These are phyloP conservation scores for Moricandia moricandioides DNA, from an alignment of 345 rosid species.

Conservation along the genomic window DNA sequence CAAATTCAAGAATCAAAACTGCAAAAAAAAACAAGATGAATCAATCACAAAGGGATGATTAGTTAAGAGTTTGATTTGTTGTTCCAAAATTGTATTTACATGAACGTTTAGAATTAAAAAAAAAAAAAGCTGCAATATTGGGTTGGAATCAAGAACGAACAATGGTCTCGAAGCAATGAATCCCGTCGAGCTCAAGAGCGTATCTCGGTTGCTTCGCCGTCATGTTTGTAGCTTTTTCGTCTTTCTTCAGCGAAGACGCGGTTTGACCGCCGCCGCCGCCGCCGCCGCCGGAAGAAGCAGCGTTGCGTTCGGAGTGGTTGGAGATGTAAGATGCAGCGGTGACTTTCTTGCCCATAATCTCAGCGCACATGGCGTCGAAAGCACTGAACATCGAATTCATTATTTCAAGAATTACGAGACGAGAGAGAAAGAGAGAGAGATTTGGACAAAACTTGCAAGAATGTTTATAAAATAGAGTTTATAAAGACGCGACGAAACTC, in stretches of 20 bases:
- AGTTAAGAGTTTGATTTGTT: too few relatives aligned
- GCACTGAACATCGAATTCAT: conserved; percentile 83
- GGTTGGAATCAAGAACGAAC: conserved; percentile 32
- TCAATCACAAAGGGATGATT: conserved; percentile 17
- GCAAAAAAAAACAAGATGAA: conserved; percentile 11
- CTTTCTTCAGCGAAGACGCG: conserved; percentile 19
- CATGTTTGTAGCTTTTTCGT: neutral
- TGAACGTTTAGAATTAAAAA: neutral
- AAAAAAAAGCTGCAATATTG: neutral
- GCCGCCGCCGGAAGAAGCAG: conserved; percentile 1
- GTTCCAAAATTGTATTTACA: conserved; percentile 18
- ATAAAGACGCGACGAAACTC: conserved; percentile 37
- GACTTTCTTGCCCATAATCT: conserved; percentile 49
- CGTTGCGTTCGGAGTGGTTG: conserved; percentile 21
- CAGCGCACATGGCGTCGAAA: conserved; percentile 62
- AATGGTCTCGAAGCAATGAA: conserved; percentile 68
- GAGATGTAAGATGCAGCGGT: conserved; percentile 26
- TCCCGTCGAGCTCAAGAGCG: conserved; percentile 63
- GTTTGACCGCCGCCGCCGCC: neutral
- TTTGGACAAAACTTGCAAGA: neutral
- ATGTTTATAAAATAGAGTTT: neutral
- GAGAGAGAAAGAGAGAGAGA: neutral
- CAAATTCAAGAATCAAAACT: neutral
- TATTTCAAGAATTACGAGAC: neutral
- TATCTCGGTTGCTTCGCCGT: conserved; percentile 37